Conservation (phyloP, 2,329 filamentous ascomycete species). For the Apiospora malaysiana region DNA sequence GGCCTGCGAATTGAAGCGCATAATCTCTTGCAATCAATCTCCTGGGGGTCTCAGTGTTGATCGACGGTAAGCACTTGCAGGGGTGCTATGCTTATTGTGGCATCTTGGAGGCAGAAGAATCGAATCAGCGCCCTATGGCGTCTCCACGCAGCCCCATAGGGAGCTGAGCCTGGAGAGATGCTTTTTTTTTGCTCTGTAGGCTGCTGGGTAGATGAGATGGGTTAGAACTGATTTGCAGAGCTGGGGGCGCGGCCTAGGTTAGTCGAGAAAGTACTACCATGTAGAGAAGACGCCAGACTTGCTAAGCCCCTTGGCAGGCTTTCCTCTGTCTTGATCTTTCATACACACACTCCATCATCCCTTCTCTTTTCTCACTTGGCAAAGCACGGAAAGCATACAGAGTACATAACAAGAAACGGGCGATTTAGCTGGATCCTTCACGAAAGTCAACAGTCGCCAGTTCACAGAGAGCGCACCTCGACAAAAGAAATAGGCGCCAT, state of each 20-base stretch:
- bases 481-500: neutral
- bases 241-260: neutral
- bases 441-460: neutral
- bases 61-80: slow-evolving; percentile 14
- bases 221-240: neutral
- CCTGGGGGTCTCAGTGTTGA: neutral
- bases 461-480: neutral
- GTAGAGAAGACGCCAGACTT: neutral
- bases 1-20: neutral
- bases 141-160: neutral
- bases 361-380: slow-evolving; percentile 1
- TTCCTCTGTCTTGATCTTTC: neutral
- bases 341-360: slow-evolving; percentile 2
- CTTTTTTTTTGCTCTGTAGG: too few species aligned
- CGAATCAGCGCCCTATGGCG: neutral
- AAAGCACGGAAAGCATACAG: neutral
- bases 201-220: neutral
- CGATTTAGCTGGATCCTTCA: neutral
- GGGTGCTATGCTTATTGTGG: neutral
- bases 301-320: neutral
- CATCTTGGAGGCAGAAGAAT: neutral
- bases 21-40: neutral
- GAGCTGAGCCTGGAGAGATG: slow-evolving; percentile 3
- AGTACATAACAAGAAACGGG: neutral
- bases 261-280: neutral